These are phyloP conservation scores for Curvularia lunata DNA, from an alignment of 2,329 filamentous ascomycete species.

Conservation along the genomic window DNA sequence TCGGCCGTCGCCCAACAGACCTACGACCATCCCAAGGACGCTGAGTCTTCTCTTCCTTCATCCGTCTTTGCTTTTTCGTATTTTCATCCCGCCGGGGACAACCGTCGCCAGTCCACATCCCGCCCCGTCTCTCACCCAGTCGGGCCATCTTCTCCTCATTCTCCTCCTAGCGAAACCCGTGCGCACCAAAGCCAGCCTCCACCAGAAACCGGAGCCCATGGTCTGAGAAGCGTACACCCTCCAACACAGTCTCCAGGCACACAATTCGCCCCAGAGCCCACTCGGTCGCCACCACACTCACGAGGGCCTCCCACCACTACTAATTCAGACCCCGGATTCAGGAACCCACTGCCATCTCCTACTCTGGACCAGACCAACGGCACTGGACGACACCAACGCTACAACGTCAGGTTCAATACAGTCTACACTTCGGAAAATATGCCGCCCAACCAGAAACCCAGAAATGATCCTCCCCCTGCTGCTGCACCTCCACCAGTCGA, in stretches of 20 bases:
- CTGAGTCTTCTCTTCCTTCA: constrained; percentile 17
- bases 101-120: constrained; percentile 21
- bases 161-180: constrained; percentile 10
- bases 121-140: constrained; percentile 13
- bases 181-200: constrained; percentile 9
- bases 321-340: constrained; percentile 13
- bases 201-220: constrained; percentile 8
- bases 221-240: constrained; percentile 12
- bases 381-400: constrained; percentile 29
- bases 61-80: constrained; percentile 22
- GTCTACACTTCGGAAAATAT: constrained; percentile 27
- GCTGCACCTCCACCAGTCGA: constrained; percentile 10
- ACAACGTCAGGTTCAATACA: constrained; percentile 36
- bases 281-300: constrained; percentile 22
- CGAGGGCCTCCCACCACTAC: constrained; percentile 9
- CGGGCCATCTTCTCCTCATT: constrained; percentile 17
- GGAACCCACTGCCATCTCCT: constrained; percentile 15
- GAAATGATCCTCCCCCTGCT: constrained; percentile 25
- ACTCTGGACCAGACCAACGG: constrained; percentile 19
- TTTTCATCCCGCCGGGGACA: constrained; percentile 9
- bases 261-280: constrained; percentile 6
- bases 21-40: constrained; percentile 24
- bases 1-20: constrained; percentile 25
- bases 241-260: constrained; percentile 9
- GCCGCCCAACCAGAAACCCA: constrained; percentile 26